Evolutionary conservation across 2,329 filamentous ascomycete species (phyloP), one percentile per base, ranked within the genome.

Genomic region (Xylariaceae sp.): DNA sequence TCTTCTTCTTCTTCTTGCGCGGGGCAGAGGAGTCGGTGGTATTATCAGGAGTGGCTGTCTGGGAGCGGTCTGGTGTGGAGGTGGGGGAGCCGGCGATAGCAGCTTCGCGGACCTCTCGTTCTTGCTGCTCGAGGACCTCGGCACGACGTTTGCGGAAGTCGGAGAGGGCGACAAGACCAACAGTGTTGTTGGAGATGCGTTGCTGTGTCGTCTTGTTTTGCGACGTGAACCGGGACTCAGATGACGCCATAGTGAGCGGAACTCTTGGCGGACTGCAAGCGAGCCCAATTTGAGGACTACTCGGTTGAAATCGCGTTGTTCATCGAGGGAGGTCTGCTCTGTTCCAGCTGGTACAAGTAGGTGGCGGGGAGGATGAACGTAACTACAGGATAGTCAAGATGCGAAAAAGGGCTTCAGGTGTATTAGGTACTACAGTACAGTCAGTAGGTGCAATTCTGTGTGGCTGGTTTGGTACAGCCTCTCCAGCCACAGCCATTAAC

Each of bases 61-160:
- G 60, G n/a, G 73, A 75, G 45, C 69, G 69, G 57, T 76, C 73
- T 33, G 75, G 72, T 36, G 74, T 75, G 37, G 71, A 45, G 5
- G 22, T 27, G 10, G 36, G 45, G 12, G 52, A 42, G 14, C 63
- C 64, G 44, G 67, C 64, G 44, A 77, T 62, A 21, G 78, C 72
- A 33, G 74, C 76, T 55, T 88, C 85, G 60, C 83, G 82, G 11
- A 81, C 84, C 60, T 93, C 88, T 59, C 86, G 81, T 62, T 93
- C 88, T 62, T 93, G 92, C 63, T 88, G 84, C 66, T 96, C 92
- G 38, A 95, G 74, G n/a, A 91, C 88, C 67, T 96, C 89, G 57
- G 90, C 91, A 67, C 92, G 88, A 48, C 93, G 84, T 71, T 98
- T 97, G 67, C 92, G 89, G 67, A 95, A 97, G 64, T 97, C 93